phyloP scores from a whole-genome alignment of 495 filamentous ascomycete species.

The Astrocystis sublimbata region DNA sequence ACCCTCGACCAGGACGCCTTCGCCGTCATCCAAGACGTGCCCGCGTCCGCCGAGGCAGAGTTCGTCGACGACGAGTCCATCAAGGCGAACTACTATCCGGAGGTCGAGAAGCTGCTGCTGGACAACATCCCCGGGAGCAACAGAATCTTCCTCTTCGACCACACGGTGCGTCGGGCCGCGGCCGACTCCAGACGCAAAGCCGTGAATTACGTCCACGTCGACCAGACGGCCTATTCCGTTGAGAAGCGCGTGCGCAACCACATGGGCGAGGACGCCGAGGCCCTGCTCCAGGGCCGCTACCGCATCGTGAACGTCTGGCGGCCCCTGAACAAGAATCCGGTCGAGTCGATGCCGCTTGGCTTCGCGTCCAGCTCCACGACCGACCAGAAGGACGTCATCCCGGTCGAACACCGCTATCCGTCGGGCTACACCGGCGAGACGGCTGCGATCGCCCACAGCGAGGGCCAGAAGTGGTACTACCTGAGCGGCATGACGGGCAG shows the following conservation, averaged over 20 bases:
- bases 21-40: slow-evolving; percentile 51
- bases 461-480: slow-evolving; percentile 71
- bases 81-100: slow-evolving; percentile 74
- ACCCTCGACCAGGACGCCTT: slow-evolving; percentile 75
- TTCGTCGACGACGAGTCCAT: slow-evolving; percentile 69
- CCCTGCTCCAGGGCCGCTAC: slow-evolving; percentile 62
- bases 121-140: slow-evolving; percentile 60
- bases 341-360: slow-evolving; percentile 68
- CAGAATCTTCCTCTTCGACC: slow-evolving; percentile 78
- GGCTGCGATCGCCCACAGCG: slow-evolving; percentile 64
- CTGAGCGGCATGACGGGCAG: slow-evolving; percentile 73
- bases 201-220: slow-evolving; percentile 75
- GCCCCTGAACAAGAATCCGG: slow-evolving; percentile 66
- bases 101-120: slow-evolving; percentile 68
- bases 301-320: slow-evolving; percentile 91
- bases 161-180: slow-evolving; percentile 73
- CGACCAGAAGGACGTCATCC: slow-evolving; percentile 63
- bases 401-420: slow-evolving; percentile 75
- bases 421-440: slow-evolving; percentile 71
- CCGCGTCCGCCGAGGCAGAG: slow-evolving; percentile 51
- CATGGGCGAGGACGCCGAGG: slow-evolving; percentile 56
- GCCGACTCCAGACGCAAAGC: slow-evolving; percentile 58
- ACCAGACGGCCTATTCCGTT: slow-evolving; percentile 71
- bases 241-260: slow-evolving; percentile 66
- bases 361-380: slow-evolving; percentile 66